Evolutionary conservation across 106 monocot species (phyloP).

Genomic region (Alisma plantagoaquatica): DNA sequence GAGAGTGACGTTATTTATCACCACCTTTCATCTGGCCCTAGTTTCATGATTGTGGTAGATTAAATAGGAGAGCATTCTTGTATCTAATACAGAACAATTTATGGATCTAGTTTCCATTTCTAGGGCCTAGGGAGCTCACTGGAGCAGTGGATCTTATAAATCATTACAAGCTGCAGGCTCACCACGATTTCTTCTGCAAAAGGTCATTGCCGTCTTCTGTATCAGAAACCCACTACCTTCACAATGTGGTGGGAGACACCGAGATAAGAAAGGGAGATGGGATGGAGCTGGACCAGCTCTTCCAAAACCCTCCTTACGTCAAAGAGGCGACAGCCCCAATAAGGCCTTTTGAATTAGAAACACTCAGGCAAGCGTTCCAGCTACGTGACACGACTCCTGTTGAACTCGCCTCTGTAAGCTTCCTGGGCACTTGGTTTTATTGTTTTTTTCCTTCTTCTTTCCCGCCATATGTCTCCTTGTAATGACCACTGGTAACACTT

Average conservation of each 20-base stretch:
- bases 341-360: constrained; percentile 67
- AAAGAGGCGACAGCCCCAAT: constrained; percentile 54
- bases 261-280: constrained; percentile 93
- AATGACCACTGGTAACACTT: no score
- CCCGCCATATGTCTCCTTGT: no score
- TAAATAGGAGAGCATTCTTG: no score
- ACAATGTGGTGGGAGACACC: constrained; percentile 89
- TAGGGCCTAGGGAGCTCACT: constrained; percentile 83
- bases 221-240: constrained; percentile 91
- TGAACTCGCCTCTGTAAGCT: constrained; percentile 79
- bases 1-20: no score
- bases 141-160: constrained; percentile 89
- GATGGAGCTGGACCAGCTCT: constrained; percentile 90
- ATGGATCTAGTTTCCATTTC: no score
- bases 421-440: no score
- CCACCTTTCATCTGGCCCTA: no score
- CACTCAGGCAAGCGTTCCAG: constrained; percentile 75
- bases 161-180: constrained; percentile 70
- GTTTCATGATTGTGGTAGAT: no score
- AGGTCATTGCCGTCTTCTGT: constrained; percentile 60
- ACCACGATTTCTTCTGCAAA: constrained; percentile 95
- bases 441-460: no score
- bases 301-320: constrained; percentile 54
- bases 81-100: no score
- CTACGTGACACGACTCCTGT: constrained; percentile 73